phyloP scores from a whole-genome alignment of 306 rosid species.

The Dalbergia oliveri region DNA sequence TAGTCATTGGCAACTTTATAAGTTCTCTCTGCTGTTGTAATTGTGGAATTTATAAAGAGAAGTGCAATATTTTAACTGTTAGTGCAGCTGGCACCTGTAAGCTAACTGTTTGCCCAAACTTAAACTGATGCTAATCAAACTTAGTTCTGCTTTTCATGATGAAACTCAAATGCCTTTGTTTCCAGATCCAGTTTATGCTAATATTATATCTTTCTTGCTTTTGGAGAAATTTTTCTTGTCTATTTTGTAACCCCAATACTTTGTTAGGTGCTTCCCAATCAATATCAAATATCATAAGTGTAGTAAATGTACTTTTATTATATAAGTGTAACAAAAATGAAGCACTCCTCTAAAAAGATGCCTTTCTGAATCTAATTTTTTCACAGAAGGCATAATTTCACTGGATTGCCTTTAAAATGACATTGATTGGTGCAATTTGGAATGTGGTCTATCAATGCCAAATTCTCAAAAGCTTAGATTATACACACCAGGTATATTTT shows the following conservation, averaged over 20 bases:
- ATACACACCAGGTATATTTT: conserved; percentile 4
- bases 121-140: conserved; percentile 27
- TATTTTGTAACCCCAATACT: conserved; percentile 13
- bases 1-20: conserved; percentile 29
- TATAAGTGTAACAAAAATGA: conserved; percentile 1
- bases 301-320: not conserved
- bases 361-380: conserved; percentile 23
- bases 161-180: not conserved
- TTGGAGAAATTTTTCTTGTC: not conserved
- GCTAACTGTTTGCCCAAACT: conserved; percentile 1
- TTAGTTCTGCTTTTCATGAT: conserved; percentile 16
- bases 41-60: not conserved
- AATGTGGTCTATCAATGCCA: conserved; percentile 5
- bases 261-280: conserved; percentile 21
- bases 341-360: conserved; percentile 5
- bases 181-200: conserved; percentile 1
- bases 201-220: not conserved
- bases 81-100: not conserved
- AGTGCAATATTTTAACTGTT: conserved; percentile 13
- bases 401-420: not conserved
- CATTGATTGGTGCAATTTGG: conserved; percentile 1
- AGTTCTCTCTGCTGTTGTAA: conserved; percentile 14
- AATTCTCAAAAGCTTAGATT: conserved; percentile 7
- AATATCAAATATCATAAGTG: conserved; percentile 18
- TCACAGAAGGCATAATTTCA: not conserved